Evolutionary conservation across 805 yeast genomes (phyloP), one percentile per base, ranked within the genome.

Genomic region (Metschnikowia hibisci): DNA sequence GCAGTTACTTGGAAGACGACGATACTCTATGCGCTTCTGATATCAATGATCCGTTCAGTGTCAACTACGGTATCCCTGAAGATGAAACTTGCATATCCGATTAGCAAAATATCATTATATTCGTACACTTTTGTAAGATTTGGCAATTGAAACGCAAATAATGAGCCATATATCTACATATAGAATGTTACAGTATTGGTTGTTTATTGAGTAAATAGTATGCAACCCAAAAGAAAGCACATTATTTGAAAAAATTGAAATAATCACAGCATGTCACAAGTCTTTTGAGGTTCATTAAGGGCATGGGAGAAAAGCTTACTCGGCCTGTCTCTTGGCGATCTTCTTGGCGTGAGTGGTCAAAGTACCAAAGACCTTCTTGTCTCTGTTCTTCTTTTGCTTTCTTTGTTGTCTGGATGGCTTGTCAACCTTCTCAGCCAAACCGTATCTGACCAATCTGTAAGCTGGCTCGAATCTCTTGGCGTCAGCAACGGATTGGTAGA

Each of bases 311-410:
- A 34, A 44, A 36, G 46, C 56, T 66, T 85, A 85, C 70, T 86
- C 95, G 73, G 88, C 84, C 75, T 82, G 81, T 84, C 95, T 86
- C 76, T 79, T 85, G 71, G 91, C 91, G 70, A 82, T 80, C 75
- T 78, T 83, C 82, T 89, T 90, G 76, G 96, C 95, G 76, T 83
- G 85, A 75, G 87, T 82, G 74, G 81, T 84, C 69, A 90, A 95
- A 67, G 99, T 93, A 84, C 99, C 99, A 69, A 91, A 89, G 84
- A 87, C 75, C 87, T 93, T 93, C 89, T 85, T 84, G 70, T 86
- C 96, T 82, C 97, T 89, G 96, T 93, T 93, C 90, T 93, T 91
- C 89, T 86, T 88, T 82, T 91, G 98, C 79, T 93, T 93, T 84
- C 99, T 88, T 82, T 93, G 99, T 81, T 90, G 96, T 89, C 98